These are phyloP conservation scores for Yamadazyma jaroonii DNA, from an alignment of 1,139 yeast species.

Conservation along the genomic window DNA sequence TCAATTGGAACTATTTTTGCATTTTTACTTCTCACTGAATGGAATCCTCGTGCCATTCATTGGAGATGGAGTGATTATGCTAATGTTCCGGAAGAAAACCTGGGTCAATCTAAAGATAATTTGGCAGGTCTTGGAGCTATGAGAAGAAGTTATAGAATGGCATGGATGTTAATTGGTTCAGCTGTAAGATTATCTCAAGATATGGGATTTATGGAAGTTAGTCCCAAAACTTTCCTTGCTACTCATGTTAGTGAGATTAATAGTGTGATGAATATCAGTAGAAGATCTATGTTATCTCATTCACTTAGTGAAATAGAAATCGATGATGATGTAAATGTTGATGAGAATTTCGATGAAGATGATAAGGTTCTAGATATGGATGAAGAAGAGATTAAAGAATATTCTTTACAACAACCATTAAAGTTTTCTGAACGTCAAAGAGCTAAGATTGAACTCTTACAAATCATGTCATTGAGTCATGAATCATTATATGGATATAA, in stretches of 20 bases:
- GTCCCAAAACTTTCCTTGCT: constrained; percentile 74
- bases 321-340: constrained; percentile 42
- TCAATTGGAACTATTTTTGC: constrained; percentile 86
- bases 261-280: constrained; percentile 67
- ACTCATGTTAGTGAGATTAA: constrained; percentile 81
- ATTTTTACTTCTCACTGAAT: constrained; percentile 82
- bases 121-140: constrained; percentile 81
- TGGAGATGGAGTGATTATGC: constrained; percentile 89
- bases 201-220: constrained; percentile 73
- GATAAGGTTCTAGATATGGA: constrained; percentile 30
- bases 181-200: constrained; percentile 87
- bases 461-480: constrained; percentile 79
- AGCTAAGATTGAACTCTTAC: constrained; percentile 76
- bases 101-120: constrained; percentile 36
- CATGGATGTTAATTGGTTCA: constrained; percentile 90
- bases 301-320: constrained; percentile 63
- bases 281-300: constrained; percentile 67
- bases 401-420: constrained; percentile 25
- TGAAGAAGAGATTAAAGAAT: constrained; percentile 35
- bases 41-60: constrained; percentile 95
- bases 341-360: constrained; percentile 26
- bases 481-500: constrained; percentile 74
- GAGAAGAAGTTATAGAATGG: constrained; percentile 84
- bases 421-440: constrained; percentile 61
- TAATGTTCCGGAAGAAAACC: constrained; percentile 45